Conservation (phyloP, 164 flowering plant genomes). For the Sextonia rubra region DNA sequence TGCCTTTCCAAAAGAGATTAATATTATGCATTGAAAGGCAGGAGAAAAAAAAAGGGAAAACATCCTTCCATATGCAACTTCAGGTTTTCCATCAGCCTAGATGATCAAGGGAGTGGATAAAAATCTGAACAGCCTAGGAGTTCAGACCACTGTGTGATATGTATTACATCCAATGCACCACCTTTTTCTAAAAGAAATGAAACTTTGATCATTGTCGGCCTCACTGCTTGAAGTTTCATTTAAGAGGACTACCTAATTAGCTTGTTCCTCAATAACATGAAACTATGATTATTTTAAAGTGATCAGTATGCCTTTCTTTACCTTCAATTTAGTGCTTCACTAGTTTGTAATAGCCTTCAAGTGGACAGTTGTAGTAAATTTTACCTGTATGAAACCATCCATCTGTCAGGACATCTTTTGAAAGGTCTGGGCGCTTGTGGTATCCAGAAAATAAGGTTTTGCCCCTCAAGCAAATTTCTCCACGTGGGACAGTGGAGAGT, state of each 20-base stretch:
- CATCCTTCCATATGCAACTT: no score
- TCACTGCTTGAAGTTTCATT: no score
- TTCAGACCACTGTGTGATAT: no score
- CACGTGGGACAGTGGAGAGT: constrained; percentile 64
- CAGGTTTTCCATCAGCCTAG: no score
- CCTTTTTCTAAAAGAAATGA: no score
- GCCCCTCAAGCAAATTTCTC: constrained; percentile 94
- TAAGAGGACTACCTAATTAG: not conserved
- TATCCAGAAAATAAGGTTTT: constrained; percentile 84
- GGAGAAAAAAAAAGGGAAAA: no score
- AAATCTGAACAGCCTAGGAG: no score
- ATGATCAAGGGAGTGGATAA: no score
- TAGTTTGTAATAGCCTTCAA: not conserved
- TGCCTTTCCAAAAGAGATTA: no score
- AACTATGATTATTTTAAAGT: not conserved
- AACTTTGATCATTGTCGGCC: no score
- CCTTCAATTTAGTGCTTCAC: not conserved
- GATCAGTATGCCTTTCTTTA: not conserved
- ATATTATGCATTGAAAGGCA: no score
- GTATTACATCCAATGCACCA: no score
- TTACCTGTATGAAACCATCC: constrained; percentile 99
- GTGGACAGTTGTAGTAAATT: not conserved
- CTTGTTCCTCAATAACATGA: not conserved
- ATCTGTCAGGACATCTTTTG: constrained; percentile 61
- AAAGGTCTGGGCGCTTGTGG: constrained; percentile 78